Evolutionary conservation across 768 basidiomycete species (phyloP), one percentile per base, ranked within the genome.

Genomic region (Trametes cubensis): DNA sequence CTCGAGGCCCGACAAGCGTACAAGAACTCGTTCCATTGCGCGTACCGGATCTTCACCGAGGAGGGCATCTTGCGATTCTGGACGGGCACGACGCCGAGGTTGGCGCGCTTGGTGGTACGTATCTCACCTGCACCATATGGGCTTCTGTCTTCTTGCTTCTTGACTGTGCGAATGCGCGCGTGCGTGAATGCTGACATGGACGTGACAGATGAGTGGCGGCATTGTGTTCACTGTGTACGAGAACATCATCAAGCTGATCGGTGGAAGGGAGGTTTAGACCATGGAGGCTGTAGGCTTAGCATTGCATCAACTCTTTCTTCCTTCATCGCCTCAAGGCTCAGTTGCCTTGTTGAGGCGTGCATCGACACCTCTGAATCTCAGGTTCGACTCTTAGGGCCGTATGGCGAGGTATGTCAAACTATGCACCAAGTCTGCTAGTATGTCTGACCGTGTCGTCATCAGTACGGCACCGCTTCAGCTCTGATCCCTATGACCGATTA

Each of bases 181-280:
- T 14, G 17, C 2, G 58, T 49, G 13, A 56, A 40, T 25, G 20
- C 26, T 55, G 20, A 47, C 50, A 30, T 25, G 50, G 3, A 18
- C 6, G 14, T 48, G 45, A 20, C 66, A 96, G 94, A 72, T 96
- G 78, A 92, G 90, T 64, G 95, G 95, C 14, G 95, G 95, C 3
- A 94, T 98, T 63, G 88, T 92, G 21, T 97, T 98, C 72, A 94
- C 92, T 0, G 82, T 94, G 1, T 97, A 96, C 73, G 95, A 98
- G 70, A 86, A 90, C 51, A 75, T 92, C 17, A 90, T 93, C 65
- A 78, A 76, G 60, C 48, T 81, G n/a, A 72, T 84, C 20, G 78
- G 79, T 7, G 76, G 71, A 20, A 66, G 65, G 60, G 73, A 69
- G 41, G 63, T 45, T 39, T 70, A 61, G 62, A 51, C 47, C 14